Base-by-base conservation (phyloP, 1,284 basidiomycete species). In the Ganoderma lucidum region DNA sequence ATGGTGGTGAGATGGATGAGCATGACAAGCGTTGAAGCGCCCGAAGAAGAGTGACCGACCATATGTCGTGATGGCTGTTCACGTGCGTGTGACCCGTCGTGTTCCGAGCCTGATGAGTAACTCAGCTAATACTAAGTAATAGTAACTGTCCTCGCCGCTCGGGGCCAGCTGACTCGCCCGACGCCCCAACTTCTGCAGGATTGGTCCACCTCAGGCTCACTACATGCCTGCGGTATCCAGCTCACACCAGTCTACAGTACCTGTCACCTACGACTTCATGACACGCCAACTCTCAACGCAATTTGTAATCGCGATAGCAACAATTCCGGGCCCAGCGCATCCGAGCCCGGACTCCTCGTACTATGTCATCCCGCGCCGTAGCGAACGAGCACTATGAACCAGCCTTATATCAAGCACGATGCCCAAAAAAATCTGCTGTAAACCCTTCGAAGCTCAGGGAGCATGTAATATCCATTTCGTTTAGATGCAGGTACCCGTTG, bases 51-150 rank as follows among this genome's bases (percentile, higher is more conserved):
- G 48, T 51, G 48, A 51, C 48, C 10, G 23, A 28, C 14, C 19
- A 51, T 51, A 28, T 51, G 10, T 28, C 9, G 23, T 51, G 48
- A 51, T 51, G 48, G 2, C 10, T 4, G 23, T 10, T 23, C 48
- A 51, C 48, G 48, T 51, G 48, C 48, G 10, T 51, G 48, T 51
- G 48, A 51, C 48, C 48, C 23, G 23, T 51, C 48, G 48, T 51
- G 48, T 28, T 51, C 19, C n/a, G 10, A 23, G 44, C 8, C 35
- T 35, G 23, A 23, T 23, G 23, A 23, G 23, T 23, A 23, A 23
- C 23, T 23, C 23, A 23, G 23, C 23, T 23, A 23, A n/a, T n/a
- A n/a, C n/a, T n/a, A n/a, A n/a, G n/a, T n/a, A n/a, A n/a, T n/a
- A n/a, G n/a, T n/a, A n/a, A 23, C 23, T 23, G 23, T 23, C 23